Evolutionary conservation across 495 filamentous ascomycete species (phyloP).

Genomic region (Penicillium chermesinum): DNA sequence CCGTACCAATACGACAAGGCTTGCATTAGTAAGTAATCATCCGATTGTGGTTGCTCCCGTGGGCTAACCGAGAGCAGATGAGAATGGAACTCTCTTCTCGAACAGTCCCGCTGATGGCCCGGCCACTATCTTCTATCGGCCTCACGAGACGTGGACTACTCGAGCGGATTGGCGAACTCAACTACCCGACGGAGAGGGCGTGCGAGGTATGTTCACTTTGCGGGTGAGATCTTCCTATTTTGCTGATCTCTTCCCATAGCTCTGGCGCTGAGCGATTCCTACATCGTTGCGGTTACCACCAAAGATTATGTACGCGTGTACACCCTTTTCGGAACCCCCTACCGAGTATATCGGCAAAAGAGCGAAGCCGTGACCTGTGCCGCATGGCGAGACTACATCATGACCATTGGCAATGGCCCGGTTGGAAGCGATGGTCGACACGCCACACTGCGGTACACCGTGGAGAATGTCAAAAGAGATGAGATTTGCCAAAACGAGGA

Average conservation of each 20-base stretch:
- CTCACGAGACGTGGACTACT: slow-evolving; percentile 93
- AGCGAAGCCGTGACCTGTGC: slow-evolving; percentile 88
- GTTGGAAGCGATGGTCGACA: slow-evolving; percentile 70
- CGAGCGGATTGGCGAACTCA: slow-evolving; percentile 85
- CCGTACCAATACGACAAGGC: slow-evolving; percentile 93
- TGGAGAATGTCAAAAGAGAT: slow-evolving; percentile 90
- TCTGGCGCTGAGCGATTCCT: slow-evolving; percentile 88
- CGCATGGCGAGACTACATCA: slow-evolving; percentile 87
- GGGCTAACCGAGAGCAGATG: slow-evolving; percentile 47
- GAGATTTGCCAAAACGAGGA: slow-evolving; percentile 91
- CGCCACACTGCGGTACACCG: slow-evolving; percentile 68
- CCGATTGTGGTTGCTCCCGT: neutral
- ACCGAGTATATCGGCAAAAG: slow-evolving; percentile 85
- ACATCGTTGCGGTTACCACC: slow-evolving; percentile 79
- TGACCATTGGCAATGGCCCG: slow-evolving; percentile 89
- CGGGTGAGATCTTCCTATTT: neutral
- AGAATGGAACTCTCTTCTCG: slow-evolving; percentile 81
- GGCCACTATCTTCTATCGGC: slow-evolving; percentile 90
- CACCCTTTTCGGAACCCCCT: slow-evolving; percentile 86
- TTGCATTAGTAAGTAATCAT: slow-evolving; percentile 56
- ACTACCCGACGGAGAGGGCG: slow-evolving; percentile 73
- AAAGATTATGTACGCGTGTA: slow-evolving; percentile 86
- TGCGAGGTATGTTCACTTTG: slow-evolving; percentile 44
- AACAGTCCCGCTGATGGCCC: slow-evolving; percentile 65
- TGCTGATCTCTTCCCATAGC: slow-evolving; percentile 37